These are phyloP conservation scores for Colletotrichum sp. DNA, from an alignment of 2,329 filamentous ascomycete species.

Conservation along the genomic window DNA sequence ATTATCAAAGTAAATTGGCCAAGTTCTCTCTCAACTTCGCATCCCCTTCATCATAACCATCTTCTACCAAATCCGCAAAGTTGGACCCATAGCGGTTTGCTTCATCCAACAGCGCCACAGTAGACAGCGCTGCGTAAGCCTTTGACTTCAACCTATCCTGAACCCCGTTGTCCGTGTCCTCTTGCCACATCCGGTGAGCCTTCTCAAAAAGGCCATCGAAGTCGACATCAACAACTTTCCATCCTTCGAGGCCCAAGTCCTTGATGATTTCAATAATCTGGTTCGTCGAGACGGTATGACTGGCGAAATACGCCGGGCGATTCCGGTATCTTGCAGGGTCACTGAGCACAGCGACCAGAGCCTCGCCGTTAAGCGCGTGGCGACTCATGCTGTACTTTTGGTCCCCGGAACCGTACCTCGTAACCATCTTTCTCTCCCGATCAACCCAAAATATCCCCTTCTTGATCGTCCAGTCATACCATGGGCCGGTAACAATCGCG, in stretches of 20 bases:
- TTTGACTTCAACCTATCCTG: conserved; percentile 3
- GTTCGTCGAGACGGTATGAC: conserved; percentile 11
- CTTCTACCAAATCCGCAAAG: conserved; percentile 12
- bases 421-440: conserved; percentile 7
- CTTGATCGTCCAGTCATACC: conserved; percentile 27
- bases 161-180: neutral
- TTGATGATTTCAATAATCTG: neutral
- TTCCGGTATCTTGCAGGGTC: neutral
- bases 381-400: conserved; percentile 12
- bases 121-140: conserved; percentile 17
- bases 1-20: neutral
- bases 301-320: conserved; percentile 4
- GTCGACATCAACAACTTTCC: neutral
- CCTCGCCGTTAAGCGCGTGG: conserved; percentile 4
- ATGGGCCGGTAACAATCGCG: conserved; percentile 22
- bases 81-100: conserved; percentile 18
- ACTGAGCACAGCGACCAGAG: conserved; percentile 4
- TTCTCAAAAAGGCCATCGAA: neutral
- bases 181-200: neutral
- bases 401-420: conserved; percentile 10
- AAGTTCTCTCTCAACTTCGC: neutral
- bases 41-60: neutral
- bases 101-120: conserved; percentile 18
- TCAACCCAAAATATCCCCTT: conserved; percentile 25
- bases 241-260: neutral